These are phyloP conservation scores for Castanea crenata DNA, from an alignment of 306 rosid genomes.

Conservation along the genomic window DNA sequence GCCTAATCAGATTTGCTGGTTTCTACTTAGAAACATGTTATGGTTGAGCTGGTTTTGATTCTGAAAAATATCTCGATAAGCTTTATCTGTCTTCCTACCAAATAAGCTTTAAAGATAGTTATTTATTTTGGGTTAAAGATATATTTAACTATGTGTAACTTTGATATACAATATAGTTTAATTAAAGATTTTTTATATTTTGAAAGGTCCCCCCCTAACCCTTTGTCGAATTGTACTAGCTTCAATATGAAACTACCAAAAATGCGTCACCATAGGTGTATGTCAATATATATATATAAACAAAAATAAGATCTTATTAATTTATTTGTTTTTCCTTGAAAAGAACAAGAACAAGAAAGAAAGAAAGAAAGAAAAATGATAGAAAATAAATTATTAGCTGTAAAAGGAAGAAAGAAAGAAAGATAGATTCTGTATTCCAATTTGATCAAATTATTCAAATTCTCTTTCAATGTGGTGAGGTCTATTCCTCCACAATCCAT, in stretches of 20 bases:
- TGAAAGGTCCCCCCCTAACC: neutral
- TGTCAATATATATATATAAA: too few species aligned
- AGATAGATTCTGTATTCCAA: slow-evolving; percentile 57
- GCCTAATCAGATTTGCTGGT: slow-evolving; percentile 25
- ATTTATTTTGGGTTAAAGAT: neutral
- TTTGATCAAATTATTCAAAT: slow-evolving; percentile 64
- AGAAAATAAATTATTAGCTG: slow-evolving; percentile 39
- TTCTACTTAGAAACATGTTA: slow-evolving; percentile 26
- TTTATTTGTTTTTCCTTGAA: neutral
- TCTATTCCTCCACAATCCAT: slow-evolving; percentile 33
- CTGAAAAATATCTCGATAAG: slow-evolving; percentile 2
- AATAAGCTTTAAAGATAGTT: neutral
- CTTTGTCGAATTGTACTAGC: neutral
- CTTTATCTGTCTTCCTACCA: neutral
- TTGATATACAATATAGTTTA: neutral
- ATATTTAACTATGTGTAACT: neutral
- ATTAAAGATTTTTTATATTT: neutral
- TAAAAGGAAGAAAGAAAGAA: slow-evolving; percentile 32
- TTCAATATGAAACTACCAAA: neutral
- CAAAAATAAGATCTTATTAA: neutral
- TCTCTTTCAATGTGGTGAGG: slow-evolving; percentile 49
- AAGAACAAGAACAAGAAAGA: neutral
- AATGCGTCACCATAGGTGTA: too few species aligned
- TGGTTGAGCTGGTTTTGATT: slow-evolving; percentile 16
- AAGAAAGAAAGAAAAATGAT: neutral